Evolutionary conservation across 805 yeast genomes (phyloP).

Genomic region (Naumovozyma castellii): DNA sequence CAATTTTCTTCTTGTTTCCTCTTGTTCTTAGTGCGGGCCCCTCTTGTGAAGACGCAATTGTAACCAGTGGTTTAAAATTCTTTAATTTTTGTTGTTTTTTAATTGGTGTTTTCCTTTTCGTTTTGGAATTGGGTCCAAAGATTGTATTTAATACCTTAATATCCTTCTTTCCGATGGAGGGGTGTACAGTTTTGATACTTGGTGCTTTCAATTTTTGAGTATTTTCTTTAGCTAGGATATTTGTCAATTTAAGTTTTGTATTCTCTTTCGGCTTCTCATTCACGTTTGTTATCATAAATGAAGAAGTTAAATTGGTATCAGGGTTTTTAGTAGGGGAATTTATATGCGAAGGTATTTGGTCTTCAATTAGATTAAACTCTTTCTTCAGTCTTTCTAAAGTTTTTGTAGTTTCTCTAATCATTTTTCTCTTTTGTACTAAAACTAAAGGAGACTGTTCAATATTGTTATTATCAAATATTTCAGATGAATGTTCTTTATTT

Average conservation of each 20-base stretch:
- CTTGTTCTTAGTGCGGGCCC: conserved; percentile 2
- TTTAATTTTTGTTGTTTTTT: conserved; percentile 13
- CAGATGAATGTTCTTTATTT: conserved; percentile 3
- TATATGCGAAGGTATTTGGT: not conserved
- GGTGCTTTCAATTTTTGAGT: conserved; percentile 2
- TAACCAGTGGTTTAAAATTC: conserved; percentile 11
- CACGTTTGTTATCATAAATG: conserved; percentile 12
- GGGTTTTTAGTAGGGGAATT: conserved; percentile 1
- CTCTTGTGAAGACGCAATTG: conserved; percentile 12
- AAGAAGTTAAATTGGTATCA: conserved; percentile 7
- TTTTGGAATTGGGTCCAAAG: conserved; percentile 8
- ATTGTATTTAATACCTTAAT: conserved; percentile 20
- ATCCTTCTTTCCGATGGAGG: conserved; percentile 12
- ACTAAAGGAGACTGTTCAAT: conserved; percentile 19
- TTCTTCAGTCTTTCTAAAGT: conserved; percentile 10
- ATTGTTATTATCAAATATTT: conserved; percentile 1
- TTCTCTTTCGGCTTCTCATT: conserved; percentile 2
- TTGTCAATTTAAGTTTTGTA: not conserved
- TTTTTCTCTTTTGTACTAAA: conserved; percentile 18
- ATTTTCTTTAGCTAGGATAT: conserved; percentile 1
- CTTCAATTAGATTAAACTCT: conserved; percentile 7
- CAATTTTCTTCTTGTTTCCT: conserved; percentile 1
- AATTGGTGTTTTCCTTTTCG: not conserved
- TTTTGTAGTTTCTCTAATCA: conserved; percentile 13
- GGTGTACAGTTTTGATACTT: conserved; percentile 1